These are phyloP conservation scores for Trichoderma parareesei DNA, from an alignment of 495 filamentous ascomycete species.

Conservation along the genomic window DNA sequence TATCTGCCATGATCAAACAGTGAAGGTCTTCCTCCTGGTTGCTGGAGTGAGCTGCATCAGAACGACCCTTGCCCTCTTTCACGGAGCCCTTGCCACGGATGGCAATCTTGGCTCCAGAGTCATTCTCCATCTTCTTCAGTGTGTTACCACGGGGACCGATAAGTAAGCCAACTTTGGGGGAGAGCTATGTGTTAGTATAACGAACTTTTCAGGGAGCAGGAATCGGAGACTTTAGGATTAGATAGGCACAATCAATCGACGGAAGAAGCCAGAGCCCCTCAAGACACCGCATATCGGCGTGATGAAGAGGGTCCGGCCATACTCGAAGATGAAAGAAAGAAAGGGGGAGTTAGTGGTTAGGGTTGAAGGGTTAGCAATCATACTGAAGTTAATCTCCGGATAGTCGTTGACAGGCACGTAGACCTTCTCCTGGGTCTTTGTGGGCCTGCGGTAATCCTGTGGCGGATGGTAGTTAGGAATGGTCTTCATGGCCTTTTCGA, in stretches of 20 bases:
- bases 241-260: conserved; percentile 10
- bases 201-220: conserved; percentile 19
- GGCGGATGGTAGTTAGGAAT: conserved; percentile 98
- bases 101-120: conserved; percentile 95
- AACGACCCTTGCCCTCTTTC: conserved; percentile 98
- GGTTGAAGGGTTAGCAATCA: conserved; percentile 98
- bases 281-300: conserved; percentile 2
- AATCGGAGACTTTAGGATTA: neutral
- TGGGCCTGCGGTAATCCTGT: conserved; percentile 92
- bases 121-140: conserved; percentile 97
- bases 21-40: conserved; percentile 99
- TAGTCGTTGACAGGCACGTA: conserved; percentile 99
- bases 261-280: conserved; percentile 4
- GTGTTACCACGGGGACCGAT: conserved; percentile 99
- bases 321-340: conserved; percentile 12
- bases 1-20: conserved; percentile 98
- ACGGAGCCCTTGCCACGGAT: conserved; percentile 99
- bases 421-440: conserved; percentile 99
- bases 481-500: conserved; percentile 96
- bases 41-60: conserved; percentile 95
- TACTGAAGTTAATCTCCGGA: conserved; percentile 99
- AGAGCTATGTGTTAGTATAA: conserved; percentile 85
- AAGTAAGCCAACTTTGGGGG: conserved; percentile 96
- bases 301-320: conserved; percentile 24
- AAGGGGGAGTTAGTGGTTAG: conserved; percentile 36